Evolutionary conservation across 2,329 filamentous ascomycete species (phyloP), one percentile per base, ranked within the genome.

Genomic region (Trichoderma oligosporum): DNA sequence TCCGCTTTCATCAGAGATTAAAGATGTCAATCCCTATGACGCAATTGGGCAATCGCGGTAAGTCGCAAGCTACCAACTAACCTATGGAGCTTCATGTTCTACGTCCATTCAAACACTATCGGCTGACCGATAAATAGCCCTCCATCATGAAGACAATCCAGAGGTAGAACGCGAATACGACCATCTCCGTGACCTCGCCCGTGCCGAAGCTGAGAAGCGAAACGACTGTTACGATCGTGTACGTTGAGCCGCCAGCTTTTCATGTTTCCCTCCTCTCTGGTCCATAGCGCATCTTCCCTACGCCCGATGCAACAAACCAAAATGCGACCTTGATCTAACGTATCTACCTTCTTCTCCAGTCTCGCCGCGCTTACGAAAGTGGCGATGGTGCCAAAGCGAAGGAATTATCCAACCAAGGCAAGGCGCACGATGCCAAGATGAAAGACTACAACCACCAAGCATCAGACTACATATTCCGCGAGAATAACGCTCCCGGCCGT

Each of bases 391-490:
- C 83, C 16, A 77, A 71, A n/a, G 94, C 94, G 49, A 91, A 97
- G 72, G 77, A 89, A 56, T 81, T 96, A 52, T 92, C 87, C 36
- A 85, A 94, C 66, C 83, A 96, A 73, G 90, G 89, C 68, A 96
- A 97, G 74, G 74, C 77, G 42, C 92, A 97, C 72, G 91, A 87
- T 39, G 83, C 84, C 58, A 83, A 87, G 70, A 94, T 95, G 84
- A 90, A 95, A 63, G 79, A 87, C 60, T 95, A 91, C 76, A 97
- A 97, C 78, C 85, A 83, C 63, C 91, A 96, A 73, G 94, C 94
- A 1, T 90, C 89, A 59, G 89, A 97, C 59, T 96, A 83, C 73
- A 97, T 97, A 70, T 97, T 99, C 78, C 87, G 91, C 38, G 91
- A 93, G 75, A 97, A 97, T 78, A 97, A 97, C 70, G 86, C 89